Evolutionary conservation across 148 eudicot genomes (phyloP).

Genomic region (Heliosperma pusillum): DNA sequence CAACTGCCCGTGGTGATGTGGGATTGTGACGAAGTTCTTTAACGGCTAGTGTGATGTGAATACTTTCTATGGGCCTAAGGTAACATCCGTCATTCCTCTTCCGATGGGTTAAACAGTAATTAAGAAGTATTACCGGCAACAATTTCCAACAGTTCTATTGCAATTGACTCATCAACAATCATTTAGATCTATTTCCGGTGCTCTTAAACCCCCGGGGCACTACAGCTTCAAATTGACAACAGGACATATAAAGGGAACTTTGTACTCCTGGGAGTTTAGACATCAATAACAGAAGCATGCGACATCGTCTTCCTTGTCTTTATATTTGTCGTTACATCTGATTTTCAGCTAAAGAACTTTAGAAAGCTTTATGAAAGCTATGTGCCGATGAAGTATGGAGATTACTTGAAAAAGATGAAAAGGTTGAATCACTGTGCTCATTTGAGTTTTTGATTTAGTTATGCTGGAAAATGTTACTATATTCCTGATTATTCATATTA

Average conservation of each 20-base stretch:
- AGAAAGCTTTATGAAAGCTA: slow-evolving; percentile 64
- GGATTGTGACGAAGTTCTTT: not conserved
- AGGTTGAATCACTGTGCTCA: slow-evolving; percentile 30
- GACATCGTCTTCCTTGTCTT: not conserved
- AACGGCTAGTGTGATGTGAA: not conserved
- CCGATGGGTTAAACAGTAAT: not conserved
- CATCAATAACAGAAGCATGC: not conserved
- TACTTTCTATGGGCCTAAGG: not conserved
- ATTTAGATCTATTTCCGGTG: not conserved
- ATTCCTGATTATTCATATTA: slow-evolving; percentile 2
- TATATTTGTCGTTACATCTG: slow-evolving; percentile 6
- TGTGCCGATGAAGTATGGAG: slow-evolving; percentile 74
- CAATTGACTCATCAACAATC: not conserved
- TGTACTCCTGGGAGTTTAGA: not conserved
- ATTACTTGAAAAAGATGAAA: slow-evolving; percentile 66
- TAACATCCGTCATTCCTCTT: not conserved
- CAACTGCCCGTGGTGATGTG: not conserved
- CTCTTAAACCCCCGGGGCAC: no score
- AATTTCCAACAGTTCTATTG: not conserved
- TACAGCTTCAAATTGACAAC: not conserved
- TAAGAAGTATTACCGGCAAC: not conserved
- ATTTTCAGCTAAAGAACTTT: slow-evolving; percentile 61
- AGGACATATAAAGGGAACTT: not conserved
- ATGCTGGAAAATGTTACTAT: not conserved
- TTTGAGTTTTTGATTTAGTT: not conserved